Evolutionary conservation across 495 filamentous ascomycete genomes (phyloP), one percentile per base, ranked within the genome.

Genomic region (Podospora bellae-mahoneyi): DNA sequence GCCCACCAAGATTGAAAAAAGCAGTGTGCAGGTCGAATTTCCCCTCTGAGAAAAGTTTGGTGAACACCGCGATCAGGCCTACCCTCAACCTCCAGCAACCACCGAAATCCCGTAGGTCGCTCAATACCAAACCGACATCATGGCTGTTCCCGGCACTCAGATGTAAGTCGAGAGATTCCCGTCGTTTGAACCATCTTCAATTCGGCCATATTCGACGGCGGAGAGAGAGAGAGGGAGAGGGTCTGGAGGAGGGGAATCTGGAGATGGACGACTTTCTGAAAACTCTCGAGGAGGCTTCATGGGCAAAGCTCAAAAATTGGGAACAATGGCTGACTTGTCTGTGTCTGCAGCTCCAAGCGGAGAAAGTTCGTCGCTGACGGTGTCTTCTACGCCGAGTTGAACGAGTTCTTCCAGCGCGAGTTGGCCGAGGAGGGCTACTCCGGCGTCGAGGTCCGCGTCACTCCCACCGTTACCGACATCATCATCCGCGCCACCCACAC

Each of bases 361-460:
- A 90, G 95, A 85, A 99, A 99, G 91, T 99, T 99, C 88, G 94
- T 98, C 83, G 96, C 96, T 78, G 96, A 98, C 83, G 96, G 95
- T 86, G 96, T 98, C 81, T 99, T 98, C 91, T 99, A 97, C 83
- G 96, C 96, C 85, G 95, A 99, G 85, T 85, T 98, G 83, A 99
- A 98, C 90, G 95, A 99, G 86, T 99, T 99, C 91, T 99, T 99
- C 93, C 96, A 97, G 87, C 94, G 96, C 81, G 95, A 99, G 86
- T 87, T 99, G 80, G 94, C 94, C 80, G 94, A 99, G 88, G 96
- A 99, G 87, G 95, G 95, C 74, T 99, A 99, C 87, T 98, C 96
- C 44, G 95, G 95, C 78, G 95, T 99, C 78, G 96, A 99, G 86
- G 96, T 99, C 83, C 94, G 95, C 86, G 95, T 99, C 76, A 99